These are phyloP conservation scores for Nannochloris sp. DNA, from an alignment of 139 green algal species.

Conservation along the genomic window DNA sequence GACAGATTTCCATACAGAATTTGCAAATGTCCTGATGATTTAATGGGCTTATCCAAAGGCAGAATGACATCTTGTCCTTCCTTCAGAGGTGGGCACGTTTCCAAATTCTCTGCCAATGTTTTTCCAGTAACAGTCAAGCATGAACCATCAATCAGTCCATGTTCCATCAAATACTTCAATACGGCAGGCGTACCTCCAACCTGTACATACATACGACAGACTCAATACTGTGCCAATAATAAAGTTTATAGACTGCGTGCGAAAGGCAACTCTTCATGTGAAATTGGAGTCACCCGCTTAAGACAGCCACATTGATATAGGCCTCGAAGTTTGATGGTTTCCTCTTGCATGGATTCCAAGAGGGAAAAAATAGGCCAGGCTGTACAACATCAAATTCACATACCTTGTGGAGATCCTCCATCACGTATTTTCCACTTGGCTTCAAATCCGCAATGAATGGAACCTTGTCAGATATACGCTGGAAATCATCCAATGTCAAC, in stretches of 20 bases:
- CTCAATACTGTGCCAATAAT: neutral
- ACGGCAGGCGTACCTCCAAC: constrained; percentile 89
- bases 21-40: constrained; percentile 59
- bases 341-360: neutral
- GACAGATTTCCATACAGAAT: constrained; percentile 96
- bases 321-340: constrained; percentile 4
- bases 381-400: neutral
- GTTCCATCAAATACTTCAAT: constrained; percentile 89
- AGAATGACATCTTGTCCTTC: constrained; percentile 83
- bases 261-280: constrained; percentile 12
- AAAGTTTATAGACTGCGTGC: constrained; percentile 7
- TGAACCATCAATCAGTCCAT: constrained; percentile 82
- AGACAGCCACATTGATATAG: constrained; percentile 2
- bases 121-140: constrained; percentile 86
- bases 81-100: constrained; percentile 58
- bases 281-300: constrained; percentile 2
- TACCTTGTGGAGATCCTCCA: constrained; percentile 97
- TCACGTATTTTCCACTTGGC: constrained; percentile 91
- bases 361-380: neutral
- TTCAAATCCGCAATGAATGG: constrained; percentile 97
- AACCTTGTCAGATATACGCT: constrained; percentile 72
- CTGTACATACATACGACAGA: constrained; percentile 2
- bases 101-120: constrained; percentile 92
- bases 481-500: constrained; percentile 92
- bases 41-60: constrained; percentile 83